Percentiles rank a stretch among this genome's conserved stretches.
phyloP scores from a whole-genome alignment of 495 filamentous ascomycete genomes.

The Aspergillus panamensis region DNA sequence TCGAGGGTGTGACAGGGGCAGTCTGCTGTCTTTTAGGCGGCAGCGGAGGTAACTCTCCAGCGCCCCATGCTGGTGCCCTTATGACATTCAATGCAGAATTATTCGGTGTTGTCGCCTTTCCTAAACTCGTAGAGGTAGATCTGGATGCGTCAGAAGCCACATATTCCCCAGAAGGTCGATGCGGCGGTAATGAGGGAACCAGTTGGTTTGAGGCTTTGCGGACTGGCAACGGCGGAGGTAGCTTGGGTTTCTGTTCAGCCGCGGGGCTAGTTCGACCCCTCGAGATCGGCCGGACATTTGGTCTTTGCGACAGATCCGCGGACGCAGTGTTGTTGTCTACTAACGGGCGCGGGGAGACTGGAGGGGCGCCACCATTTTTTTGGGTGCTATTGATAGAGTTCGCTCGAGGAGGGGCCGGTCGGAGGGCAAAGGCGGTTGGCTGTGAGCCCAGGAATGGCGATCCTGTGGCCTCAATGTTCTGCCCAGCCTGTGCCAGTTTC shows the following conservation, averaged over 20 bases:
- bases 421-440: constrained; percentile 29
- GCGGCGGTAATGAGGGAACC: constrained; percentile 40
- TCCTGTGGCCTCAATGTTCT: constrained; percentile 28
- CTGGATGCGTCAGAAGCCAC: constrained; percentile 37
- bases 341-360: constrained; percentile 25
- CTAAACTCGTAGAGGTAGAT: constrained; percentile 37
- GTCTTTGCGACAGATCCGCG: constrained; percentile 28
- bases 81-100: constrained; percentile 28
- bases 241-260: constrained; percentile 35
- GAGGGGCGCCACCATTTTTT: constrained; percentile 23
- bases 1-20: constrained; percentile 17
- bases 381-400: constrained; percentile 42
- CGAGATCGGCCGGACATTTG: constrained; percentile 19
- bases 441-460: constrained; percentile 21
- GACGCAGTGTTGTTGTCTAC: background rate
- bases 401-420: constrained; percentile 39
- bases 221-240: constrained; percentile 52
- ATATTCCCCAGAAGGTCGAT: constrained; percentile 41
- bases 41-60: constrained; percentile 40
- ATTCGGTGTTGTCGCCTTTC: constrained; percentile 29
- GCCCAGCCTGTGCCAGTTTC: constrained; percentile 54
- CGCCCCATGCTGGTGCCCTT: constrained; percentile 46
- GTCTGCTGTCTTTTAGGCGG: constrained; percentile 38
- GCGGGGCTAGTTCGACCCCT: constrained; percentile 14
- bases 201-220: constrained; percentile 41